Conservation (phyloP, 768 basidiomycete species). For the Daedaleopsis sinensis region DNA sequence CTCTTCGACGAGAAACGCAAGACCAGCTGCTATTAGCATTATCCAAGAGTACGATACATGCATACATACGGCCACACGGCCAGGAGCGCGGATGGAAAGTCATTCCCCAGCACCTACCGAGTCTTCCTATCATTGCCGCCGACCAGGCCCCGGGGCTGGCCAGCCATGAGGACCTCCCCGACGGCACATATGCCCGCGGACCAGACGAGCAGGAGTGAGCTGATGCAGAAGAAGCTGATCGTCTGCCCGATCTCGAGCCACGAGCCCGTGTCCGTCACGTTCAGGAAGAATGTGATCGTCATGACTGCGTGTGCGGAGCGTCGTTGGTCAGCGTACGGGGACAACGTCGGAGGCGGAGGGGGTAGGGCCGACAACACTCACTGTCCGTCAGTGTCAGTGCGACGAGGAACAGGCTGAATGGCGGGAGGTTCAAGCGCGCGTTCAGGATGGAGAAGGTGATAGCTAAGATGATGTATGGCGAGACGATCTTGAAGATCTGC, state of each 20-base stretch:
- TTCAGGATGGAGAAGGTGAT: constrained; percentile 71
- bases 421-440: constrained; percentile 64
- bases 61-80: no score
- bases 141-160: constrained; percentile 12
- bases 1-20: no score
- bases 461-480: constrained; percentile 78
- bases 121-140: neutral
- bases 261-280: constrained; percentile 77
- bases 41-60: no score
- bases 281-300: constrained; percentile 84
- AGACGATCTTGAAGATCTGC: constrained; percentile 81
- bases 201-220: constrained; percentile 78
- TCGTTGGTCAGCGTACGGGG: neutral
- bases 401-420: constrained; percentile 80
- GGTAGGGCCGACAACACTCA: constrained; percentile 26
- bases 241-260: constrained; percentile 92
- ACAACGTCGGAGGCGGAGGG: neutral
- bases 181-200: constrained; percentile 74
- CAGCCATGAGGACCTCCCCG: constrained; percentile 71
- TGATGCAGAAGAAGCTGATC: constrained; percentile 86
- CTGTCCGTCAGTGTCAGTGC: constrained; percentile 76
- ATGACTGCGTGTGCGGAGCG: constrained; percentile 50
- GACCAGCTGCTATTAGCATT: no score
- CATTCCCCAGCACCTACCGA: neutral
- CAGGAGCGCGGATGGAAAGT: neutral